Evolutionary conservation across 1,139 yeast genomes (phyloP).

Genomic region (Citeromyces siamensis): DNA sequence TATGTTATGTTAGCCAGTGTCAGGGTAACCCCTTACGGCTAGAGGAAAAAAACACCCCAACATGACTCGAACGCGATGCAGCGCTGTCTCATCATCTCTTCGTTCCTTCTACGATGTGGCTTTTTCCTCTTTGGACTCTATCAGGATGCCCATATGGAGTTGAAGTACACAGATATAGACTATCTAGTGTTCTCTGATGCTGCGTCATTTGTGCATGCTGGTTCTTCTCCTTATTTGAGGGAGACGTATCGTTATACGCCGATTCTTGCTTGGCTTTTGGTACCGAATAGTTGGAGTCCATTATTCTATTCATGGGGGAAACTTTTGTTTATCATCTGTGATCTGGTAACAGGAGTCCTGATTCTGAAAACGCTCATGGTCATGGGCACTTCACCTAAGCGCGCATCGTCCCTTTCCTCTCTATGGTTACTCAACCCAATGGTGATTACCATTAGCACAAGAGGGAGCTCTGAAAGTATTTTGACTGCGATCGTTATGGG

Average conservation of each 20-base stretch:
- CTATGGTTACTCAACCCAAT: conserved; percentile 91
- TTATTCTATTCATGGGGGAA: conserved; percentile 65
- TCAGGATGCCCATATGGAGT: conserved; percentile 72
- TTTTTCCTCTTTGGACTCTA: conserved; percentile 77
- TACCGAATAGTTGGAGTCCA: conserved; percentile 42
- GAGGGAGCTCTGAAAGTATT: conserved; percentile 91
- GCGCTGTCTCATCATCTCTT: no score
- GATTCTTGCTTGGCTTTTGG: conserved; percentile 66
- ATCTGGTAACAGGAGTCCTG: conserved; percentile 67
- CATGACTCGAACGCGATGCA: no score
- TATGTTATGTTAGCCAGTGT: no score
- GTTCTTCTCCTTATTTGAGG: conserved; percentile 63
- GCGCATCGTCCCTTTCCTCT: conserved; percentile 26
- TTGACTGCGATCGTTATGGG: conserved; percentile 67
- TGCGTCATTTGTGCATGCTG: conserved; percentile 51
- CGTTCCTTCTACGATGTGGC: conserved; percentile 37
- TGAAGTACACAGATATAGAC: conserved; percentile 88
- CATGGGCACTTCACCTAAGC: conserved; percentile 18
- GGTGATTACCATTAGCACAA: conserved; percentile 86
- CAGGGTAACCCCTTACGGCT: no score
- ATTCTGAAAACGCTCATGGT: conserved; percentile 32
- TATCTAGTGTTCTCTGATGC: conserved; percentile 92
- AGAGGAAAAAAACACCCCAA: no score
- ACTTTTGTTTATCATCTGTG: conserved; percentile 61
- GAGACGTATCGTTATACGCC: conserved; percentile 95